Conservation (phyloP, 352 stramenopile genomes). For the Pythium sp. region DNA sequence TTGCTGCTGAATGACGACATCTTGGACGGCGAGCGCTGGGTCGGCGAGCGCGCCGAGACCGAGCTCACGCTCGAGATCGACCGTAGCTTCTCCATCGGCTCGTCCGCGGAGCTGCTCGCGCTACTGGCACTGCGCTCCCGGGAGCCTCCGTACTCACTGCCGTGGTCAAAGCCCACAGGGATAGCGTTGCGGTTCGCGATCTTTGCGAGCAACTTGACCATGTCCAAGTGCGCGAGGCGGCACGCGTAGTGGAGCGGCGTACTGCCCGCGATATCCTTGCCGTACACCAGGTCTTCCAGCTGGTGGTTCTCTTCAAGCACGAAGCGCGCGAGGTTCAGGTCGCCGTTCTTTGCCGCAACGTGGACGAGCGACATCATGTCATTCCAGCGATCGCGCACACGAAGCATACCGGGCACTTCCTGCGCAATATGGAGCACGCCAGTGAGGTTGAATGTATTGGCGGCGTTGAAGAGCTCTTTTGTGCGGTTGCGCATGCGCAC, state of each 20-base stretch:
- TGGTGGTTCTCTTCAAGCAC: conserved; percentile 78
- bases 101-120: conserved; percentile 51
- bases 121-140: conserved; percentile 66
- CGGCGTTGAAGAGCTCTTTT: conserved; percentile 71
- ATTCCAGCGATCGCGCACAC: conserved; percentile 67
- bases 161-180: conserved; percentile 46
- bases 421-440: conserved; percentile 80
- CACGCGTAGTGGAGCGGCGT: conserved; percentile 85
- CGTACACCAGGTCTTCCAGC: conserved; percentile 85
- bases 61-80: conserved; percentile 50
- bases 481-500: conserved; percentile 82
- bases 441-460: conserved; percentile 75
- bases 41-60: conserved; percentile 47
- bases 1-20: conserved; percentile 17
- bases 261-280: conserved; percentile 68
- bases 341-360: conserved; percentile 85
- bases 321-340: conserved; percentile 81
- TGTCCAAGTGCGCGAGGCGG: conserved; percentile 74
- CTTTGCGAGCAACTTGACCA: conserved; percentile 82
- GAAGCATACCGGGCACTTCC: conserved; percentile 75
- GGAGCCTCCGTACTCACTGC: conserved; percentile 20
- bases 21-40: conserved; percentile 41
- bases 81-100: conserved; percentile 55
- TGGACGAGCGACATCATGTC: conserved; percentile 88
- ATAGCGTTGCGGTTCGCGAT: conserved; percentile 83